Base-by-base conservation (phyloP, 2,329 filamentous ascomycete species). In the Capronia americana region DNA sequence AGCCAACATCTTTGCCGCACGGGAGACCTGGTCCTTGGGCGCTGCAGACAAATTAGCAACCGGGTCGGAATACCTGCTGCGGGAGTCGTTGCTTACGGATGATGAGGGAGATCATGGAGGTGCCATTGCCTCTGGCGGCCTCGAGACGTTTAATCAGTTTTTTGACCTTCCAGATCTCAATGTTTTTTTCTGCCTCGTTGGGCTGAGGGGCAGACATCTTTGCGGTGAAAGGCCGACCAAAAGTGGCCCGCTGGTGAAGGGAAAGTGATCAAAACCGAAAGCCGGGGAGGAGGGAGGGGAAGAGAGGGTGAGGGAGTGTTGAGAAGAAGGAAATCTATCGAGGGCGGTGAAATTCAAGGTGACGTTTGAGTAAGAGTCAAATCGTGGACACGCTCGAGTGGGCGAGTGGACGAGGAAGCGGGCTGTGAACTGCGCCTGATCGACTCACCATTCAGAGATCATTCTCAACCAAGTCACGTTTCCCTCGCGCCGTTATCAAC, bases 131-230 rank as follows among this genome's bases (percentile, higher is more conserved):
- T 79, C 96, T 88, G 74, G 96, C 96, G 70, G 92, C 91, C 82
- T 98, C 95, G 75, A 99, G 92, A 76, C 95, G 92, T 84, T 98
- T 99, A 84, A 99, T 97, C 78, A 99, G 86, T 86, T 99, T 99
- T 88, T 99, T 99, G 78, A 99, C 93, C 90, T 99, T 97, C 83
- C 83, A 85, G 76, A 90, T 90, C 81, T 90, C 88, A 73, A 90
- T 90, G 82, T 98, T 99, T 88, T 98, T 98, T 88, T 99, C 95
- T 75, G 94, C 94, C 83, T 98, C 95, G 83, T 90, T 93, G 79
- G 88, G 88, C 83, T 92, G 88, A 77, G 90, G 85, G 82, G 93
- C 89, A 84, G 91, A 93, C 92, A 96, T 96, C 76, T 83, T 93
- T 61, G 65, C 57, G 57, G 58, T 62, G 57, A 30, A 46, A 48